Base-by-base conservation (phyloP, 2,329 filamentous ascomycete genomes). In the Alternaria angustiovoidea region DNA sequence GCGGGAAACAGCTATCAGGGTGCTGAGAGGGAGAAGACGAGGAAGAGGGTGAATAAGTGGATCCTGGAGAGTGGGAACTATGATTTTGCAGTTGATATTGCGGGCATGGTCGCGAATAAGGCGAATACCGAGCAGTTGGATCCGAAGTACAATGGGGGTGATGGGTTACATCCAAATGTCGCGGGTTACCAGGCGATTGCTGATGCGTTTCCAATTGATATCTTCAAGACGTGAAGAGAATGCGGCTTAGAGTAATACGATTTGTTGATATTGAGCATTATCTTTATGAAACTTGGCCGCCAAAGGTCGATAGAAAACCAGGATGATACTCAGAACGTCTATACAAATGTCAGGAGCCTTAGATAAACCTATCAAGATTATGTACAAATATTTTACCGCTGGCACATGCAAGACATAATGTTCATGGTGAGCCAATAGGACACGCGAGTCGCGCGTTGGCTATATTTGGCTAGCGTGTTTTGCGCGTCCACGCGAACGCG, bases 151-250 rank as follows among this genome's bases (percentile, higher is more conserved):
- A 83, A 91, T 65, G 83, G 84, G 0, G 88, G 89, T 0, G 88
- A 91, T 75, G 87, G 87, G 70, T 70, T 91, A 70, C 88, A 91
- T 79, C 86, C 86, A 0, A 89, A 85, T 73, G 82, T 83, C 1
- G 79, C 74, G 2, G 88, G 87, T 0, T 91, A 88, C 72, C 82
- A 87, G 73, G 81, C 81, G 1, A 79, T 91, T 68, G 88, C 88
- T 3, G 81, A 87, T 62, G 75, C 75, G 42, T 89, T 91, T 64
- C 86, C 87, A 0, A 61, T 89, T 54, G 79, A 81, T 9, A 73
- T 89, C 2, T 87, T 90, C 44, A 54, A 47, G 16, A 3, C n/a
- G 7, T 56, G 9, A 20, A 8, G 7, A 0, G 7, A 16, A 16
- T 14, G 0, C 0, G 32, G 32, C 12, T 34, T 16, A 34, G 12